Evolutionary conservation across 139 green algal species (phyloP).

Genomic region (Dunaliella primolecta): DNA sequence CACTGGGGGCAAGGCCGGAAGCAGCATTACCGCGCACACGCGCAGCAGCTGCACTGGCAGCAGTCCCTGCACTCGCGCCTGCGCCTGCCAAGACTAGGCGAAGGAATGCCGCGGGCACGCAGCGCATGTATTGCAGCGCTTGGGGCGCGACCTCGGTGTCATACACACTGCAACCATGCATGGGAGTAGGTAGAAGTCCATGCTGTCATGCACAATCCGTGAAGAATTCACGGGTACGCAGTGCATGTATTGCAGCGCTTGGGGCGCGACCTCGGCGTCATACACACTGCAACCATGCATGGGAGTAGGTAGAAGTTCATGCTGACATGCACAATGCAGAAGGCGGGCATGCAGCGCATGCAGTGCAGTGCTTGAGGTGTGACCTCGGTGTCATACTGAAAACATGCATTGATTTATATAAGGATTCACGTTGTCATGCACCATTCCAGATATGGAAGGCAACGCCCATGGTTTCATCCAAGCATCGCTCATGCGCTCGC

Average conservation of each 20-base stretch:
- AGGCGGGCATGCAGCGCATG: slow-evolving; percentile 44
- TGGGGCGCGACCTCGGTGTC: slow-evolving; percentile 40
- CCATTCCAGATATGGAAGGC: no score
- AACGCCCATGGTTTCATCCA: no score
- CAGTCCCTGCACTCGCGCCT: background rate
- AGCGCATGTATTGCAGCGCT: slow-evolving; percentile 43
- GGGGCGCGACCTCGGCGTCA: slow-evolving; percentile 39
- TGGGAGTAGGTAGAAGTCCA: background rate
- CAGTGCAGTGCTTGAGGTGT: slow-evolving; percentile 45
- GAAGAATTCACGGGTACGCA: slow-evolving; percentile 51
- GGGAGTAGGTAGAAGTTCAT: background rate
- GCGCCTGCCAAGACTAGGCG: slow-evolving; percentile 37
- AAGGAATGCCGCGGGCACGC: slow-evolving; percentile 57
- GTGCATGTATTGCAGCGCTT: slow-evolving; percentile 43
- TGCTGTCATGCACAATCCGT: background rate
- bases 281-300: slow-evolving; percentile 32
- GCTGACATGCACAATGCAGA: background rate
- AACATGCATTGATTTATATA: slow-evolving; percentile 15
- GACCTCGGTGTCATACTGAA: slow-evolving; percentile 37
- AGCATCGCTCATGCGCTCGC: no score
- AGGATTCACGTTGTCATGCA: background rate
- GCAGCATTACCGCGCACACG: background rate
- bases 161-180: slow-evolving; percentile 32
- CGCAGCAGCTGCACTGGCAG: background rate
- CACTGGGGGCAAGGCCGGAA: no score